Conservation (phyloP, 2,329 filamentous ascomycete genomes). For the Diaporthe eres region DNA sequence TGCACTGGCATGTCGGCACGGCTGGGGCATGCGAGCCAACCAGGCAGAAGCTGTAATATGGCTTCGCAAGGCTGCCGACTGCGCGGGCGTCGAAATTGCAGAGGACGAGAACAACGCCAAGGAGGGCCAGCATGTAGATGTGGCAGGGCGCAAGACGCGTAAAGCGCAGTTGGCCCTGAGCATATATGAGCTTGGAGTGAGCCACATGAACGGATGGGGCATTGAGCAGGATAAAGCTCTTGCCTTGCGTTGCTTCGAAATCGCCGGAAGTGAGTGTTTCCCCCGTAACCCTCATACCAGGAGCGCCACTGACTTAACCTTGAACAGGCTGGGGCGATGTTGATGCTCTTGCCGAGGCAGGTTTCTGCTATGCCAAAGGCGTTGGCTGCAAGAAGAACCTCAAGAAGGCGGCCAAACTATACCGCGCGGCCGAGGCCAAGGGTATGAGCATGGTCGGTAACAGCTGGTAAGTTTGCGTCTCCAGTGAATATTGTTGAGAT, state of each 20-base stretch:
- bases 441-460: conserved; percentile 99
- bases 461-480: conserved; percentile 81
- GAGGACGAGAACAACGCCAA: conserved; percentile 81
- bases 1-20: conserved; percentile 93
- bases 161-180: conserved; percentile 95
- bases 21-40: conserved; percentile 97
- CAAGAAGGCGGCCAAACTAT: conserved; percentile 93
- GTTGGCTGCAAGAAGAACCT: conserved; percentile 96
- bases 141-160: conserved; percentile 82
- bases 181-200: conserved; percentile 96
- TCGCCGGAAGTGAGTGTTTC: conserved; percentile 80
- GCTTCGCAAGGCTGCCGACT: conserved; percentile 92
- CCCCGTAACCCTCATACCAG: background rate
- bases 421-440: conserved; percentile 90
- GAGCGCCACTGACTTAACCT: conserved; percentile 47
- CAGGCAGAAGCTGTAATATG: conserved; percentile 91
- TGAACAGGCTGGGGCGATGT: conserved; percentile 87
- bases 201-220: conserved; percentile 98
- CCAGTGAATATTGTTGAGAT: background rate
- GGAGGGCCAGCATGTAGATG: conserved; percentile 74
- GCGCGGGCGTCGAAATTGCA: conserved; percentile 84
- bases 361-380: conserved; percentile 95
- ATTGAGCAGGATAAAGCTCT: conserved; percentile 92
- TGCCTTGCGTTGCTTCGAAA: conserved; percentile 94
- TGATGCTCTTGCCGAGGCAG: conserved; percentile 93